phyloP scores from a whole-genome alignment of 257 asterid species.

The Solanum tarapatanum region DNA sequence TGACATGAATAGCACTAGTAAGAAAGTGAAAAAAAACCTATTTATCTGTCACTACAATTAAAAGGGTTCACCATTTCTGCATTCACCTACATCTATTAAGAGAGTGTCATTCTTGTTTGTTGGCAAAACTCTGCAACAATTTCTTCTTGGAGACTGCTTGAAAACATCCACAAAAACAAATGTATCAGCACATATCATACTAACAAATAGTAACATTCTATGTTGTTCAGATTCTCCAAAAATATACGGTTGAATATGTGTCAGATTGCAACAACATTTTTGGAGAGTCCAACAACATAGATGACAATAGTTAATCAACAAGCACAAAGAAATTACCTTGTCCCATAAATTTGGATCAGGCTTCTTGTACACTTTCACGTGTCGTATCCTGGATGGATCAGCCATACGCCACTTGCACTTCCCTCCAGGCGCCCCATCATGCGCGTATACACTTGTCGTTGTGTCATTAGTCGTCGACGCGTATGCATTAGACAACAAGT shows the following conservation, averaged over 20 bases:
- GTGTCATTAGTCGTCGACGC: slow-evolving; percentile 2
- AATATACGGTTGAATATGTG: not conserved
- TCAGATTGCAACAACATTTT: not conserved
- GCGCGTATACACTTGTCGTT: slow-evolving; percentile 9
- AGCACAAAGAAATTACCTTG: slow-evolving; percentile 5
- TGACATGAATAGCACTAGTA: not conserved
- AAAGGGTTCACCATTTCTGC: slow-evolving; percentile 19
- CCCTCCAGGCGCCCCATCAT: not conserved
- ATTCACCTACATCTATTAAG: slow-evolving; percentile 27
- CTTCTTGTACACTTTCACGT: slow-evolving; percentile 22
- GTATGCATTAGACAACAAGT: slow-evolving; percentile 8
- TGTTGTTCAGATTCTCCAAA: not conserved
- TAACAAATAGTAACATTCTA: not conserved
- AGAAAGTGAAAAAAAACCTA: not conserved
- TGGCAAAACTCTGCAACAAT: slow-evolving; percentile 36
- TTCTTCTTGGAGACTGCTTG: slow-evolving; percentile 32
- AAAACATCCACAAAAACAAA: not conserved
- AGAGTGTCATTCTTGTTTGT: slow-evolving; percentile 16
- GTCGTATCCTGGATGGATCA: slow-evolving; percentile 14
- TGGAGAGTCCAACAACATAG: not conserved
- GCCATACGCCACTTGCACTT: slow-evolving; percentile 8
- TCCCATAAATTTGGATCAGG: slow-evolving; percentile 37
- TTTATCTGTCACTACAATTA: not conserved
- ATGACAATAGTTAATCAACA: not conserved
- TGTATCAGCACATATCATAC: not conserved